These are phyloP conservation scores for Lasiosphaeria ovina DNA, from an alignment of 495 filamentous ascomycete genomes.

Conservation along the genomic window DNA sequence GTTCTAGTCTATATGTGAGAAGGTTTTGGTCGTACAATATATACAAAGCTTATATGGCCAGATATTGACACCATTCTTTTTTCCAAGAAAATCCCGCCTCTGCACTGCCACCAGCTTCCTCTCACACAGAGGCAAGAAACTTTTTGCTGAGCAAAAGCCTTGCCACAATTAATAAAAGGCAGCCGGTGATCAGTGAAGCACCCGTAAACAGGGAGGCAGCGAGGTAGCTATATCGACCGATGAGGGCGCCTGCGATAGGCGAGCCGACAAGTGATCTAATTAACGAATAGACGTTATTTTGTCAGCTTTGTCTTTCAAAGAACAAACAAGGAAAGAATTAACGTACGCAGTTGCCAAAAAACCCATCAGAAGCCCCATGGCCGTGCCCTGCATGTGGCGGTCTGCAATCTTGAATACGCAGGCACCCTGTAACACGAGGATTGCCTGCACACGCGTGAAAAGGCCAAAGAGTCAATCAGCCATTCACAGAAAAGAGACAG, in stretches of 20 bases:
- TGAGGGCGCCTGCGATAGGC: conserved; percentile 44
- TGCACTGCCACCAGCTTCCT: too few relatives aligned
- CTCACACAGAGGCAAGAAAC: not conserved
- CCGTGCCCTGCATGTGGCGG: conserved; percentile 39
- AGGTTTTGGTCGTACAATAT: too few relatives aligned
- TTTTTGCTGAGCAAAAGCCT: conserved; percentile 6
- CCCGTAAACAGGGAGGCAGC: conserved; percentile 22
- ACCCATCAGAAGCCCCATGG: conserved; percentile 45
- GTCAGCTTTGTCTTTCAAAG: too few relatives aligned
- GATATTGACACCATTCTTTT: too few relatives aligned
- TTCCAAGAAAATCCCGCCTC: too few relatives aligned
- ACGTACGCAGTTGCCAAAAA: conserved; percentile 31
- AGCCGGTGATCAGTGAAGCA: conserved; percentile 20
- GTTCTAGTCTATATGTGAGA: too few relatives aligned
- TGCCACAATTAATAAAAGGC: conserved; percentile 13
- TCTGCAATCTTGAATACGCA: conserved; percentile 23
- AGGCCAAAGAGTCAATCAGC: not conserved
- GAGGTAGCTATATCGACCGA: conserved; percentile 35
- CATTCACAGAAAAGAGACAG: not conserved
- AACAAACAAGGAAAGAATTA: not conserved
- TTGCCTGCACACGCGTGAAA: conserved; percentile 12
- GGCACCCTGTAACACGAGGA: conserved; percentile 22
- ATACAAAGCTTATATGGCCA: too few relatives aligned
- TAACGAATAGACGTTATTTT: not conserved
- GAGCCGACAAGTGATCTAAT: conserved; percentile 38